phyloP scores from a whole-genome alignment of 108 stramenopile species.

The Skeletonema menzelii region DNA sequence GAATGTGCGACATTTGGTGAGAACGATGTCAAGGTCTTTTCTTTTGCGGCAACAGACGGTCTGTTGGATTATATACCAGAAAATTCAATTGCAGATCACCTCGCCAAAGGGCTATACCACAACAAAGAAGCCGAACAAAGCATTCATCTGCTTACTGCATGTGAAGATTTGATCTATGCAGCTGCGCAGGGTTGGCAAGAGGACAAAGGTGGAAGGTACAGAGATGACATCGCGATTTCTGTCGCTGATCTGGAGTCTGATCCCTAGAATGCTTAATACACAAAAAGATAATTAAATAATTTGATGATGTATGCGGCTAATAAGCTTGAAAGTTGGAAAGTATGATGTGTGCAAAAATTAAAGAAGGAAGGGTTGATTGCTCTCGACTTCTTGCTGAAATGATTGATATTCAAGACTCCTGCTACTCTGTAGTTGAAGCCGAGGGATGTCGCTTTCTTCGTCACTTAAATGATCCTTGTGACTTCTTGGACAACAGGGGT shows the following conservation, averaged over 20 bases:
- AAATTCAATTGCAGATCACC: conserved; percentile 52
- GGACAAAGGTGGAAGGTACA: conserved; percentile 62
- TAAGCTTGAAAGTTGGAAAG: neutral
- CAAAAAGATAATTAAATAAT: neutral
- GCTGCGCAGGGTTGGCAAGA: conserved; percentile 78
- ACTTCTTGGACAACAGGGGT: conserved; percentile 1
- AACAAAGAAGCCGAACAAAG: neutral
- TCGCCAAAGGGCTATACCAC: conserved; percentile 64
- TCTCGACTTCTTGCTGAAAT: conserved; percentile 25
- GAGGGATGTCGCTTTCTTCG: conserved; percentile 19
- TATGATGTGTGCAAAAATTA: conserved; percentile 2
- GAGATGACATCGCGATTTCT: conserved; percentile 86
- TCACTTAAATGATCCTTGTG: conserved; percentile 45
- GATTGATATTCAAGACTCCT: conserved; percentile 24
- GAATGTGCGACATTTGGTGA: conserved; percentile 32
- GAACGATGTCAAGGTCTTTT: conserved; percentile 72
- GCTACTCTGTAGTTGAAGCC: neutral
- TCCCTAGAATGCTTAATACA: neutral
- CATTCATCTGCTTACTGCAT: conserved; percentile 52
- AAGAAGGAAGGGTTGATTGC: conserved; percentile 27
- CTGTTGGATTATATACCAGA: conserved; percentile 72
- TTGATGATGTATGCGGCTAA: neutral
- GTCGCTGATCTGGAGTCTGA: conserved; percentile 41
- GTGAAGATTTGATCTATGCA: conserved; percentile 63
- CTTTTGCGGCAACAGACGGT: conserved; percentile 84